Conservation (phyloP, 2,329 filamentous ascomycete species). For the Cytospora piceae region DNA sequence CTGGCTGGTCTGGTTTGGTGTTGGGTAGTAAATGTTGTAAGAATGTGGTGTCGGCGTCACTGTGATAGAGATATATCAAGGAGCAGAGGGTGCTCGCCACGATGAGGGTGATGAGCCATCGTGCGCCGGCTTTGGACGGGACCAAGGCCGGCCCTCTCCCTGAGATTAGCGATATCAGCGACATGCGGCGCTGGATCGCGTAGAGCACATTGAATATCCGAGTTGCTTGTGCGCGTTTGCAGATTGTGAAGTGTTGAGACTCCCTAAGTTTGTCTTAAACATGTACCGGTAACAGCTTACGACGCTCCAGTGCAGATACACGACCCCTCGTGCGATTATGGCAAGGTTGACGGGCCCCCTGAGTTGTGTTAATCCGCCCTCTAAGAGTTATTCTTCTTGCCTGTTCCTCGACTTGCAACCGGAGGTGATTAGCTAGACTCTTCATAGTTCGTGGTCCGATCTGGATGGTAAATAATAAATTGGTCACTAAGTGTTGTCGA, state of each 20-base stretch:
- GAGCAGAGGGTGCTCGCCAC: conserved; percentile 14
- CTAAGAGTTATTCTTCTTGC: no score
- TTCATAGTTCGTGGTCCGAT: neutral
- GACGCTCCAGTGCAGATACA: neutral
- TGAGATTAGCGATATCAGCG: neutral
- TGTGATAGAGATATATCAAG: conserved; percentile 8
- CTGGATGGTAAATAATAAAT: neutral
- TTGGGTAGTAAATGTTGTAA: neutral
- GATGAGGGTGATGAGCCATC: conserved; percentile 13
- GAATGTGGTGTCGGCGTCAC: neutral
- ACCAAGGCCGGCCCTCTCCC: neutral
- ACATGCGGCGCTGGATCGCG: neutral
- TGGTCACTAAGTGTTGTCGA: neutral
- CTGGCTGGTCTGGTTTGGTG: neutral
- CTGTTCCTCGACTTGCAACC: neutral
- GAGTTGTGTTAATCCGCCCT: neutral
- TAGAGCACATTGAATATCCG: neutral
- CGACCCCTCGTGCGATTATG: neutral
- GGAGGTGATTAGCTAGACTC: no score
- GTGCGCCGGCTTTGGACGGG: neutral
- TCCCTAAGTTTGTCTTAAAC: neutral
- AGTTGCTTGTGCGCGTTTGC: neutral
- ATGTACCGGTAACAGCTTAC: neutral
- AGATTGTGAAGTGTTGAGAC: neutral
- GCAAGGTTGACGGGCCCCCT: neutral